Conservation (phyloP, 192 early-diverging fungal species). For the Funneliformis geosporum region DNA sequence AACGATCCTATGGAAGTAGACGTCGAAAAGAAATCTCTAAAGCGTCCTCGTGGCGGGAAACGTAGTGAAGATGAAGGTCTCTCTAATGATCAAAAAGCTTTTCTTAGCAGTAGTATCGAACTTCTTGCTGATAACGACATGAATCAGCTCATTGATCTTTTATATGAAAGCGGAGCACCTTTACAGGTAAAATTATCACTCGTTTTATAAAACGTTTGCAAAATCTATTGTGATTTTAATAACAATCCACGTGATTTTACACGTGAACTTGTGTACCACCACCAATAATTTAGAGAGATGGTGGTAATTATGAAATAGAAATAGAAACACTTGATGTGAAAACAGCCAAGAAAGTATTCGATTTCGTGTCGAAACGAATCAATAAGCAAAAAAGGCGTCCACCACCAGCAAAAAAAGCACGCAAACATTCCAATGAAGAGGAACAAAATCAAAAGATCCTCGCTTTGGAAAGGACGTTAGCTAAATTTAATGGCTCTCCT, state of each 20-base stretch:
- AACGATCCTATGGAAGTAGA: slow-evolving; percentile 9
- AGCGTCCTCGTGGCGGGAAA: slow-evolving; percentile 39
- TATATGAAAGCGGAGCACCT: slow-evolving; percentile 63
- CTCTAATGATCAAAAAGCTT: slow-evolving; percentile 86
- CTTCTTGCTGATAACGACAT: slow-evolving; percentile 64
- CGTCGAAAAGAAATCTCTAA: slow-evolving; percentile 33
- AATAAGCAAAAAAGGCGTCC: slow-evolving; percentile 50
- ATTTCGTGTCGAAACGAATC: slow-evolving; percentile 72
- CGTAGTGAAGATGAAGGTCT: slow-evolving; percentile 55
- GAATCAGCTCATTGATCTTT: slow-evolving; percentile 71
- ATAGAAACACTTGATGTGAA: slow-evolving; percentile 85
- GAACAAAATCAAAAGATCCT: slow-evolving; percentile 50
- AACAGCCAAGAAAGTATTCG: slow-evolving; percentile 83
- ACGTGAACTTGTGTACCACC: neutral
- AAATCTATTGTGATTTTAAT: too few relatives aligned
- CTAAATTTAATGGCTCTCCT: slow-evolving; percentile 48
- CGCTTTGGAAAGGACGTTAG: slow-evolving; percentile 47
- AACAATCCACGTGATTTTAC: too few relatives aligned
- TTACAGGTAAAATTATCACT: slow-evolving; percentile 45
- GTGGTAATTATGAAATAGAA: slow-evolving; percentile 90
- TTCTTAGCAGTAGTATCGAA: slow-evolving; percentile 73
- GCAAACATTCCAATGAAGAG: slow-evolving; percentile 46
- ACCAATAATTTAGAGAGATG: slow-evolving; percentile 41
- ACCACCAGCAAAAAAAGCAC: slow-evolving; percentile 48
- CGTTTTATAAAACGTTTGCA: neutral